Evolutionary conservation across 148 eudicot species (phyloP).

Genomic region (Persicaria tinctoria): DNA sequence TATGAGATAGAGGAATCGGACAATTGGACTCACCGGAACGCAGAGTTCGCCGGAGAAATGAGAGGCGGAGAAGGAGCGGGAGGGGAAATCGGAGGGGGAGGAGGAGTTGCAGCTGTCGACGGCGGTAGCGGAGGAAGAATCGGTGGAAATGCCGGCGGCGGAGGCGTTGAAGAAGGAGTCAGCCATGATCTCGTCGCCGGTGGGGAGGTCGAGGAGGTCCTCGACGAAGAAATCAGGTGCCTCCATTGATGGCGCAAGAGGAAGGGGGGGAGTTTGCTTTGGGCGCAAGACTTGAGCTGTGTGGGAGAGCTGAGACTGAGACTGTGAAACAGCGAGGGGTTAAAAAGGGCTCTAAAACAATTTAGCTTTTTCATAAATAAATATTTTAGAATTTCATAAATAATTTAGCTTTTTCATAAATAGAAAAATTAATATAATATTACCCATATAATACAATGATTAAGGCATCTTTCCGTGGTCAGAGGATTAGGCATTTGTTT

Average conservation of each 20-base stretch:
- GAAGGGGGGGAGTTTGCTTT: background rate
- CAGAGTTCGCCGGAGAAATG: slow-evolving; percentile 75
- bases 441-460: background rate
- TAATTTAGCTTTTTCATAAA: too few relatives aligned
- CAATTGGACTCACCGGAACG: slow-evolving; percentile 54
- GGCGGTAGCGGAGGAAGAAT: slow-evolving; percentile 45
- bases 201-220: slow-evolving; percentile 64
- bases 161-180: slow-evolving; percentile 47
- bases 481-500: background rate
- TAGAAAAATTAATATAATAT: background rate
- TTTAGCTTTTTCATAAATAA: background rate
- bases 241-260: slow-evolving; percentile 27
- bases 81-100: slow-evolving; percentile 16
- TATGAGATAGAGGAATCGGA: background rate
- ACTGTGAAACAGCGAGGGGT: background rate
- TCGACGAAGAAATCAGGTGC: slow-evolving; percentile 48
- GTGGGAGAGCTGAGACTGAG: slow-evolving; percentile 3
- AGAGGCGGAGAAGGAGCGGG: slow-evolving; percentile 44
- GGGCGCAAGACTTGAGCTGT: background rate
- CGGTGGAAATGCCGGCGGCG: slow-evolving; percentile 42
- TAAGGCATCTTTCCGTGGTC: slow-evolving; percentile 5
- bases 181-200: slow-evolving; percentile 56
- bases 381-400: background rate
- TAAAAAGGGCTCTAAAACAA: background rate
- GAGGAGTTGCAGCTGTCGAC: slow-evolving; percentile 81